These are phyloP conservation scores for Stagonosporopsis chrysanthemi DNA, from an alignment of 2,329 filamentous ascomycete genomes.

Conservation along the genomic window DNA sequence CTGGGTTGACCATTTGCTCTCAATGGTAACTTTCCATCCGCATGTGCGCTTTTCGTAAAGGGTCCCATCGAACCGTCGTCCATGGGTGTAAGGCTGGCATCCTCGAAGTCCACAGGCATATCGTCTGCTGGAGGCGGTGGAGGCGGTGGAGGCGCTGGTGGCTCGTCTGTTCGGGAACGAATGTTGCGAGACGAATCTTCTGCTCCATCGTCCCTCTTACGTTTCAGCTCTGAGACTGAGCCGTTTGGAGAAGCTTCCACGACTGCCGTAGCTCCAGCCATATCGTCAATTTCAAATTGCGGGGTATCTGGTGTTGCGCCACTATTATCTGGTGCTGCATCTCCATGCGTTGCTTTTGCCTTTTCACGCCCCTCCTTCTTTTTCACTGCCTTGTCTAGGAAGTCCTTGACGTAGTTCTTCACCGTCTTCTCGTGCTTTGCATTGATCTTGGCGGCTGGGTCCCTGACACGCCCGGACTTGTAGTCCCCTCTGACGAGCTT, in stretches of 20 bases:
- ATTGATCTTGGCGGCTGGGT: conserved; percentile 75
- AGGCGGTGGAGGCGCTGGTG: conserved; percentile 53
- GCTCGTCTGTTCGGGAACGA: conserved; percentile 43
- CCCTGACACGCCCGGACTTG: conserved; percentile 84
- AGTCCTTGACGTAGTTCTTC: conserved; percentile 83
- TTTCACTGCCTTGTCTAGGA: conserved; percentile 82
- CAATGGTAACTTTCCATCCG: conserved; percentile 14
- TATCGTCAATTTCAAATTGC: conserved; percentile 10
- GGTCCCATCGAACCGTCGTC: conserved; percentile 31
- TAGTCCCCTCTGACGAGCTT: conserved; percentile 92
- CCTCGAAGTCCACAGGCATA: conserved; percentile 37
- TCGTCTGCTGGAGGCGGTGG: conserved; percentile 52
- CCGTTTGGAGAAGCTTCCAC: conserved; percentile 35
- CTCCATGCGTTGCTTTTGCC: conserved; percentile 58
- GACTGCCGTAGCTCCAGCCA: conserved; percentile 9
- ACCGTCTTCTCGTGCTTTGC: conserved; percentile 83
- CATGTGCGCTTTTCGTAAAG: conserved; percentile 4
- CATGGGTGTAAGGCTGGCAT: conserved; percentile 31
- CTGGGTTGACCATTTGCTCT: conserved; percentile 31
- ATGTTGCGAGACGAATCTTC: conserved; percentile 43
- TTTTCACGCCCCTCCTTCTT: conserved; percentile 70
- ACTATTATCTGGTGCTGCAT: conserved; percentile 27
- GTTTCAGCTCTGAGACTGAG: conserved; percentile 45
- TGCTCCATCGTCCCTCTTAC: conserved; percentile 47
- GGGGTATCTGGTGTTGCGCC: conserved; percentile 33